Evolutionary conservation across 352 stramenopile genomes (phyloP).

Genomic region (Globisporangium perplexum): DNA sequence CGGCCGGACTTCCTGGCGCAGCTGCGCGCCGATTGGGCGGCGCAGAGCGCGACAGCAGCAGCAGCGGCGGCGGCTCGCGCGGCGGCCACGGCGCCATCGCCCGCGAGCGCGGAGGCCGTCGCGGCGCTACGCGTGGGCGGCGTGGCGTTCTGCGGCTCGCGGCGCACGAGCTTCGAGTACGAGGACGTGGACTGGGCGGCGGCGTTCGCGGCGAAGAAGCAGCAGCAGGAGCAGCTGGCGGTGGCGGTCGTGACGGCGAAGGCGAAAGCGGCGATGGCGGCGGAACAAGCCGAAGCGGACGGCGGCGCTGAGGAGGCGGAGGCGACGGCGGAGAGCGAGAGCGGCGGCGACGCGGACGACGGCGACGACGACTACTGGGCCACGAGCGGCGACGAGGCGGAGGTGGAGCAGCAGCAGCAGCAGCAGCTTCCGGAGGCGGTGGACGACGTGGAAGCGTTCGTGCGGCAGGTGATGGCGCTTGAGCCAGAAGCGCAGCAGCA

Average conservation of each 20-base stretch:
- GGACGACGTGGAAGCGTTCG: conserved; percentile 33
- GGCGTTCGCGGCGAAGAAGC: conserved; percentile 1
- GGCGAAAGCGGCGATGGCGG: background rate
- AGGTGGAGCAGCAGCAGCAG: background rate
- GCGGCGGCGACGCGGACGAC: conserved; percentile 12
- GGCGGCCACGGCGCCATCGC: conserved; percentile 4
- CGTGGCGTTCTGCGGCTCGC: conserved; percentile 22
- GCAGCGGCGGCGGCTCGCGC: conserved; percentile 26
- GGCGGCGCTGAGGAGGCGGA: too few species aligned
- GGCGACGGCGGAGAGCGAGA: background rate
- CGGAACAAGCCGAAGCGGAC: too few species aligned
- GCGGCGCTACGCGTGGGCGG: conserved; percentile 14
- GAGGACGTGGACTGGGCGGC: conserved; percentile 9
- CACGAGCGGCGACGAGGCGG: conserved; percentile 8
- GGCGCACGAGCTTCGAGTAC: conserved; percentile 20
- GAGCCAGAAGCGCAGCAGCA: conserved; percentile 5
- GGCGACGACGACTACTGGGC: conserved; percentile 15
- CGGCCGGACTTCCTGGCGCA: conserved; percentile 40
- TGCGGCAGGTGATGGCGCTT: conserved; percentile 24
- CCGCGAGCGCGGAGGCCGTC: background rate
- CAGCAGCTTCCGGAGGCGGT: conserved; percentile 4
- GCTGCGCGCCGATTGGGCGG: conserved; percentile 34
- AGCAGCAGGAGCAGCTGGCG: background rate
- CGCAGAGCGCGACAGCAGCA: conserved; percentile 4
- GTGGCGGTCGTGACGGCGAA: background rate